Percentiles rank a stretch among this genome's conserved stretches.
These are phyloP conservation scores for Ciborinia camelliae DNA, from an alignment of 2,329 filamentous ascomycete species.

Conservation along the genomic window DNA sequence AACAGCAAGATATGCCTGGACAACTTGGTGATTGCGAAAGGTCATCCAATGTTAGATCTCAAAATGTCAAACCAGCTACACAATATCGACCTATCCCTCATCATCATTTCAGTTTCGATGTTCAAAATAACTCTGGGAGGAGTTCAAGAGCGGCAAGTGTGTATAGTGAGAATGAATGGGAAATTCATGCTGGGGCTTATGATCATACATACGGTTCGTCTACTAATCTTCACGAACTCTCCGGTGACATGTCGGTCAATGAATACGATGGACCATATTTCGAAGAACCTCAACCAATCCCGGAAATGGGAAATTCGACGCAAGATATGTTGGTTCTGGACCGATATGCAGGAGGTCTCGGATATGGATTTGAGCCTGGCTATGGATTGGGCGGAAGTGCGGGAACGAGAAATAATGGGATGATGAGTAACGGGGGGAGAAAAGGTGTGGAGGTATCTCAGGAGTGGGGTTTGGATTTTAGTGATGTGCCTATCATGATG, in stretches of 20 bases:
- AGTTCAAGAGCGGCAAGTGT: background rate
- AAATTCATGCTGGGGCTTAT: slow-evolving; percentile 22
- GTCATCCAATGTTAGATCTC: slow-evolving; percentile 3
- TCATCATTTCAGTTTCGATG: slow-evolving; percentile 19
- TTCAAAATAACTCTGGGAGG: slow-evolving; percentile 7
- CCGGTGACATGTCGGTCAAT: background rate
- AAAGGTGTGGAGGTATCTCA: slow-evolving; percentile 22
- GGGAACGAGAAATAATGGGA: slow-evolving; percentile 21
- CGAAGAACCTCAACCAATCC: slow-evolving; percentile 20
- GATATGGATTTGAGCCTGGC: slow-evolving; percentile 27
- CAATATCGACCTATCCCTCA: slow-evolving; percentile 13
- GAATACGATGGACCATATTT: slow-evolving; percentile 23
- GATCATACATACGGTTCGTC: slow-evolving; percentile 29
- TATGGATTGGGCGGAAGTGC: slow-evolving; percentile 26
- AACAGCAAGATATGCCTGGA: background rate
- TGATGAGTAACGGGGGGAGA: slow-evolving; percentile 16
- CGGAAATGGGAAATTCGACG: slow-evolving; percentile 23
- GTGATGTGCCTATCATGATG: slow-evolving; percentile 30
- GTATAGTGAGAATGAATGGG: slow-evolving; percentile 20
- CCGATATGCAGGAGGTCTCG: slow-evolving; percentile 28
- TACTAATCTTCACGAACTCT: slow-evolving; percentile 7
- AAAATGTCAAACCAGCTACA: slow-evolving; percentile 7
- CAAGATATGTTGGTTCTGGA: slow-evolving; percentile 31
- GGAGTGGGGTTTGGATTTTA: slow-evolving; percentile 29
- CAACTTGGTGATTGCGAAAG: background rate